Evolutionary conservation across 1,284 basidiomycete genomes (phyloP).

Genomic region (Chiua sp.): DNA sequence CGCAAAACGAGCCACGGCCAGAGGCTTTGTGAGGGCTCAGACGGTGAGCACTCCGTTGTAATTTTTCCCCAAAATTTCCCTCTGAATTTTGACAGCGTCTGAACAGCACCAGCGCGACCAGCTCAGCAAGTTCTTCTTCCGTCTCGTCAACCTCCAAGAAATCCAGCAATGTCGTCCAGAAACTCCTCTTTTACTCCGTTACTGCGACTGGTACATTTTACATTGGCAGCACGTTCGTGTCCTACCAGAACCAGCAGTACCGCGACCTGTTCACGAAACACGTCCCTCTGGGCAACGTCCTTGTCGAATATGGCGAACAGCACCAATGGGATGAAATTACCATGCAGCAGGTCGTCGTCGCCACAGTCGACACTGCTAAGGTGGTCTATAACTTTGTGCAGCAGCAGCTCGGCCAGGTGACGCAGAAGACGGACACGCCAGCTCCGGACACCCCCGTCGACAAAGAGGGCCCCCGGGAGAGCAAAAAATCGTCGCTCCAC

Average conservation of each 20-base stretch:
- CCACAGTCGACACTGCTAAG: conserved; percentile 55
- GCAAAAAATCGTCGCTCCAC: conserved; percentile 37
- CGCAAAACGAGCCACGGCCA: no score
- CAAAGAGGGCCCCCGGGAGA: conserved; percentile 40
- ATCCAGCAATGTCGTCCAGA: conserved; percentile 57
- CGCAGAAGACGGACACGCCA: conserved; percentile 44
- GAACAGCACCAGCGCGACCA: conserved; percentile 40
- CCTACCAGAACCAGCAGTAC: conserved; percentile 76
- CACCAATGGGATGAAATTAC: conserved; percentile 79
- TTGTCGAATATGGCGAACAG: conserved; percentile 84
- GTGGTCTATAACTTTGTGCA: conserved; percentile 55
- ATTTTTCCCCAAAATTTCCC: background rate
- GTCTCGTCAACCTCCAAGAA: conserved; percentile 48
- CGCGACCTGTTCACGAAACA: conserved; percentile 83
- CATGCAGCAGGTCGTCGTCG: conserved; percentile 59
- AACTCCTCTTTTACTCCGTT: conserved; percentile 63
- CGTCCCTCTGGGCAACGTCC: conserved; percentile 76
- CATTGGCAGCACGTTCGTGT: conserved; percentile 74
- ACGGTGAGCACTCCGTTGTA: conserved; percentile 38
- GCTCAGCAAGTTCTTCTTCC: conserved; percentile 1
- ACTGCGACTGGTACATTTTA: conserved; percentile 76
- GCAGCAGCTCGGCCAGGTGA: conserved; percentile 45
- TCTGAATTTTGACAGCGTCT: conserved; percentile 49
- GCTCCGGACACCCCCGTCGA: conserved; percentile 47
- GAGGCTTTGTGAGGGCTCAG: no score